These are phyloP conservation scores for Russula compacta DNA, from an alignment of 768 basidiomycete genomes.

Conservation along the genomic window DNA sequence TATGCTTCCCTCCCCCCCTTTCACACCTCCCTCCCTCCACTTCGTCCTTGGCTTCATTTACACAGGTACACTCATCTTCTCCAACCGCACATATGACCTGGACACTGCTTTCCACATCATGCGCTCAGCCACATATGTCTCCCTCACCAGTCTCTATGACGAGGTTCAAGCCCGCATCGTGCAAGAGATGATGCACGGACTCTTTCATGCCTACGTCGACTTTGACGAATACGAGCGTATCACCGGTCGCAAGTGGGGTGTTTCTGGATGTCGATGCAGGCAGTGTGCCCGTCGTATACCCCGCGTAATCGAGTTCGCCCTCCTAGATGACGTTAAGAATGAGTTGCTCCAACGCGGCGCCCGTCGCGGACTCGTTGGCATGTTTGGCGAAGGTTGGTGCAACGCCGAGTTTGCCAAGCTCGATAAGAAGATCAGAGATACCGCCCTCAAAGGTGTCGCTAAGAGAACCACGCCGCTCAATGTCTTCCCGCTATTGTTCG, in stretches of 20 bases:
- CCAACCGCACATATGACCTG: slow-evolving; percentile 88
- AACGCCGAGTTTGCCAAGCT: slow-evolving; percentile 70
- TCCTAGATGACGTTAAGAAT: slow-evolving; percentile 70
- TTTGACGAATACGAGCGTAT: slow-evolving; percentile 72
- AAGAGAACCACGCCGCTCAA: slow-evolving; percentile 61
- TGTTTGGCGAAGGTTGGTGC: slow-evolving; percentile 88
- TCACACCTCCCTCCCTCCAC: slow-evolving; percentile 88
- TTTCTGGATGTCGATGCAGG: slow-evolving; percentile 74
- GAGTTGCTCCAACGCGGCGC: slow-evolving; percentile 60
- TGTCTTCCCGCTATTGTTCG: slow-evolving; percentile 58
- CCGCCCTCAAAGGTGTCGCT: slow-evolving; percentile 62
- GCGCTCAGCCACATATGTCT: slow-evolving; percentile 73
- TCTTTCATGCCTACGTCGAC: slow-evolving; percentile 75
- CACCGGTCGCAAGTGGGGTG: slow-evolving; percentile 71
- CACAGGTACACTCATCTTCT: slow-evolving; percentile 88
- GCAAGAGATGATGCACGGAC: slow-evolving; percentile 84
- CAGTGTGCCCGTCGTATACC: slow-evolving; percentile 77
- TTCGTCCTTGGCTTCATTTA: slow-evolving; percentile 94
- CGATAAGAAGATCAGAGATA: slow-evolving; percentile 53
- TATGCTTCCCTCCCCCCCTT: slow-evolving; percentile 81
- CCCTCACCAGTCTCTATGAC: slow-evolving; percentile 57
- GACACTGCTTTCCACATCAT: slow-evolving; percentile 86
- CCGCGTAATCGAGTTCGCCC: slow-evolving; percentile 74
- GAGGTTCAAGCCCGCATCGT: slow-evolving; percentile 80
- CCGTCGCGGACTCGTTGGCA: slow-evolving; percentile 64